phyloP scores from a whole-genome alignment of 1,284 basidiomycete species.

The Melampsora abietis-canadensis region DNA sequence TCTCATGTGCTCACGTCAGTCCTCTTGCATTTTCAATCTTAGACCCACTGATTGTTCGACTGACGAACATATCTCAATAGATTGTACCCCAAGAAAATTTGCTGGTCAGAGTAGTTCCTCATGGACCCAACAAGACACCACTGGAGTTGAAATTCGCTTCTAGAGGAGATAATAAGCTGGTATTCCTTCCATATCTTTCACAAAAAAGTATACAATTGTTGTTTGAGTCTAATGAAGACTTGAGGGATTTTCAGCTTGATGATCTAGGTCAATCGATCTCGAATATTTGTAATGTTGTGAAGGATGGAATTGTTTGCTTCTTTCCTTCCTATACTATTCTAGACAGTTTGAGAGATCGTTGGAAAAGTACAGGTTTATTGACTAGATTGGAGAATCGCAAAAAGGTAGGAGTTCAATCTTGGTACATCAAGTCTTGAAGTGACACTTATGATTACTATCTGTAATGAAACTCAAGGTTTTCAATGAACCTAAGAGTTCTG shows the following conservation, averaged over 20 bases:
- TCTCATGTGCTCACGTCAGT: conserved; percentile 87
- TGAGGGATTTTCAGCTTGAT: conserved; percentile 60
- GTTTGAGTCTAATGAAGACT: background rate
- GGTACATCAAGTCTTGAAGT: background rate
- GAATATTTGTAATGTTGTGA: conserved; percentile 74
- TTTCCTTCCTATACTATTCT: conserved; percentile 88
- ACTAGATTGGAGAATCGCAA: conserved; percentile 70
- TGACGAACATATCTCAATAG: background rate
- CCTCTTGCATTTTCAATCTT: background rate
- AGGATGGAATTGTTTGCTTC: conserved; percentile 87
- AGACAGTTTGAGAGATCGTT: conserved; percentile 64
- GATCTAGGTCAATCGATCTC: conserved; percentile 79
- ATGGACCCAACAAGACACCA: conserved; percentile 70
- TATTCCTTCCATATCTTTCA: conserved; percentile 53
- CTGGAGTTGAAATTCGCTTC: conserved; percentile 80
- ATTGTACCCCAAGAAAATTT: conserved; percentile 70
- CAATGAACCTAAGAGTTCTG: conserved; percentile 75
- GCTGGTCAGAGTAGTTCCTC: conserved; percentile 70
- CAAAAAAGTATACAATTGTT: conserved; percentile 36
- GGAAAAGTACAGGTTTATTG: conserved; percentile 65
- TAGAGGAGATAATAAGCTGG: conserved; percentile 66
- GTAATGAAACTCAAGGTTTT: conserved; percentile 64
- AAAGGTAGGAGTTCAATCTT: conserved; percentile 57
- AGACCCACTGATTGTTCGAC: background rate
- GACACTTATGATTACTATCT: background rate